Conservation (phyloP, 2,329 filamentous ascomycete species). For the Hypoxylon sp. region DNA sequence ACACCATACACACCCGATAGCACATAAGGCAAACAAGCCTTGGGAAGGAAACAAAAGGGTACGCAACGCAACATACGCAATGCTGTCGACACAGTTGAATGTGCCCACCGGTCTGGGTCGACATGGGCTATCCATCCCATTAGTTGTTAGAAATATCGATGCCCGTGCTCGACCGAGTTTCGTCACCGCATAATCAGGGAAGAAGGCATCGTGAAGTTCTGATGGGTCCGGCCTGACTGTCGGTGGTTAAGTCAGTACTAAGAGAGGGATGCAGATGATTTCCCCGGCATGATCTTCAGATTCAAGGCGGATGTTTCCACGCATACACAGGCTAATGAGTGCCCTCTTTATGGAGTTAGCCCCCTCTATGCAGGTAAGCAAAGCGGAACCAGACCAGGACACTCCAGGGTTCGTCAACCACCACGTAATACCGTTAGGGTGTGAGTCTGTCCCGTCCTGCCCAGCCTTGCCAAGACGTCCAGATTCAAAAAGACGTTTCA, state of each 20-base stretch:
- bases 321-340: constrained; percentile 35
- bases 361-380: constrained; percentile 39
- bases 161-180: constrained; percentile 25
- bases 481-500: constrained; percentile 46
- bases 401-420: constrained; percentile 35
- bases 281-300: constrained; percentile 42
- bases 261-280: constrained; percentile 19
- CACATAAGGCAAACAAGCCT: constrained; percentile 28
- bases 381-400: constrained; percentile 37
- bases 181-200: constrained; percentile 25
- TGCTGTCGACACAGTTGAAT: constrained; percentile 21
- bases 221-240: constrained; percentile 26
- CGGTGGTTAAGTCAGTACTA: constrained; percentile 32
- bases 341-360: constrained; percentile 20
- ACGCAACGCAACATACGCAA: constrained; percentile 34
- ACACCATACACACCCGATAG: constrained; percentile 10
- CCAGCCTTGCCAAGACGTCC: constrained; percentile 43
- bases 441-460: constrained; percentile 41
- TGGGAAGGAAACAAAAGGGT: constrained; percentile 19
- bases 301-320: constrained; percentile 36
- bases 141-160: constrained; percentile 22
- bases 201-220: constrained; percentile 28
- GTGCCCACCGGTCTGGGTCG: constrained; percentile 28
- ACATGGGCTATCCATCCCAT: constrained; percentile 22
- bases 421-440: constrained; percentile 36